Percentiles rank a stretch among this genome's conserved stretches.
Conservation (phyloP, 306 rosid genomes). For the Cucumis melo region DNA sequence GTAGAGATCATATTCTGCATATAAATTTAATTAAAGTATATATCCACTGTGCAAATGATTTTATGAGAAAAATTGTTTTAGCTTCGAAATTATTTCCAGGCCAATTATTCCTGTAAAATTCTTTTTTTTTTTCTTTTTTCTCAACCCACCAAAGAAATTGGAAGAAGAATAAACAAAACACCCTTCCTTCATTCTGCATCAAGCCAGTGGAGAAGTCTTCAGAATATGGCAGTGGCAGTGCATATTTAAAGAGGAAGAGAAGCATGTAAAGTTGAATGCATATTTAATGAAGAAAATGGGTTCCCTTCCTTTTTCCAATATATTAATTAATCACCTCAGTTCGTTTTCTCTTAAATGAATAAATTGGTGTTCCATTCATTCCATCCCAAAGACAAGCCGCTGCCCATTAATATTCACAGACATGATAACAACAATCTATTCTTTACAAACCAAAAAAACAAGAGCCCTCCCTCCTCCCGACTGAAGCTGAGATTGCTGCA, state of each 20-base stretch:
- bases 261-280: background rate
- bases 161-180: background rate
- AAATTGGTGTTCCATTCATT: background rate
- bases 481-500: constrained; percentile 88
- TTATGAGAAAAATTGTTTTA: background rate
- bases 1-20: background rate
- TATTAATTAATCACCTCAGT: background rate
- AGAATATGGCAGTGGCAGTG: background rate
- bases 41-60: background rate
- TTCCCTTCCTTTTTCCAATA: background rate
- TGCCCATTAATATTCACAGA: constrained; percentile 21
- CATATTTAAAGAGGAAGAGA: background rate
- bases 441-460: constrained; percentile 26
- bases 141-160: background rate
- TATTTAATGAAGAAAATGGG: background rate
- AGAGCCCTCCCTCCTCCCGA: constrained; percentile 20
- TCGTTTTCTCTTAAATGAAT: background rate
- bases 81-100: background rate
- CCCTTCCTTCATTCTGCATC: background rate
- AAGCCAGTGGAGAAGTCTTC: background rate
- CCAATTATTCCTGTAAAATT: background rate
- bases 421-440: constrained; percentile 27
- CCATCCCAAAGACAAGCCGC: background rate
- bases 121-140: background rate
- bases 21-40: background rate